These are phyloP conservation scores for Leucocoprinus leucothites DNA, from an alignment of 768 basidiomycete genomes.

Conservation along the genomic window DNA sequence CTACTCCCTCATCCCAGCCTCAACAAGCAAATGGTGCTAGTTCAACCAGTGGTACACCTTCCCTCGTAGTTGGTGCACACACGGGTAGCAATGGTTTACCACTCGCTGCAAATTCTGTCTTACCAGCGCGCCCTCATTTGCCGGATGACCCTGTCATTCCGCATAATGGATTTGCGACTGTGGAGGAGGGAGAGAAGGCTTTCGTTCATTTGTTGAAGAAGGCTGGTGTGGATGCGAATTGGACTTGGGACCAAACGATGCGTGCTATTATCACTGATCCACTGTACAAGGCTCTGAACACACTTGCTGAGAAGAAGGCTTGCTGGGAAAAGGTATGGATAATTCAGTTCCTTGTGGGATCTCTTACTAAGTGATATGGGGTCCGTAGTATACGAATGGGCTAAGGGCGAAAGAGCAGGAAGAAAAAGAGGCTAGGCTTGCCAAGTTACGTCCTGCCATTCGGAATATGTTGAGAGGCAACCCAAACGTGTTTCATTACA, in stretches of 20 bases:
- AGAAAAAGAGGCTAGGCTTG: constrained; percentile 78
- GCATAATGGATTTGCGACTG: constrained; percentile 81
- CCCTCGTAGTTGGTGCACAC: constrained; percentile 46
- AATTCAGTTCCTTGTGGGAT: neutral
- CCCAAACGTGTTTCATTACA: constrained; percentile 87
- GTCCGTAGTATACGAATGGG: constrained; percentile 66
- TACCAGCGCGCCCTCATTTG: constrained; percentile 74
- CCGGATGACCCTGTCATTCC: constrained; percentile 89
- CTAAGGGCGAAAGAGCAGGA: constrained; percentile 82
- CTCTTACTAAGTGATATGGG: constrained; percentile 8
- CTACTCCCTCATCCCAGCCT: constrained; percentile 46
- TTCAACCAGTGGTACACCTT: constrained; percentile 1
- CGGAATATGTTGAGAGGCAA: constrained; percentile 85
- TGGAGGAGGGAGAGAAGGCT: constrained; percentile 91
- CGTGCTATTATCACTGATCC: constrained; percentile 98
- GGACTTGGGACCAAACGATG: constrained; percentile 99
- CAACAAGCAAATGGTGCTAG: constrained; percentile 48
- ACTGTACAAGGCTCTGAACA: constrained; percentile 90
- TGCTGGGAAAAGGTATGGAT: constrained; percentile 85
- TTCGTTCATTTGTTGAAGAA: constrained; percentile 88
- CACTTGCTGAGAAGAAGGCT: constrained; percentile 90
- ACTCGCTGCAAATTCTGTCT: constrained; percentile 52
- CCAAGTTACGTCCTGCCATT: constrained; percentile 83
- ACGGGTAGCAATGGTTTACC: constrained; percentile 47
- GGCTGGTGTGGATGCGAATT: constrained; percentile 85